Evolutionary conservation across 305 asterid genomes (phyloP).

Genomic region (Solanum hybrid): DNA sequence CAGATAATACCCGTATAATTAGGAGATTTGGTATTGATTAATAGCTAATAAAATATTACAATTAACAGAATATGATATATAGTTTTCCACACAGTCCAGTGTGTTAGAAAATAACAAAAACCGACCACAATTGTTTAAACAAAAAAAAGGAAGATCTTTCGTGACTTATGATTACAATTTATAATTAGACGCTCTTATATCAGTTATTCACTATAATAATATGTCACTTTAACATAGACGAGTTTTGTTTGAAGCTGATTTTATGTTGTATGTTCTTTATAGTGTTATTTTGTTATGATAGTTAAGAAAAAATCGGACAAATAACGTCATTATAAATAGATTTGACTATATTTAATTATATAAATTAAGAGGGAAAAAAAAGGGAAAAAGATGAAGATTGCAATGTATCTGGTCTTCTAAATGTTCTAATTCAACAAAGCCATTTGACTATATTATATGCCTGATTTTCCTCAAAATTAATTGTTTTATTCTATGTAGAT

Average conservation of each 20-base stretch:
- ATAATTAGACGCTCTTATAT: too few relatives aligned
- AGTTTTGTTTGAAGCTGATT: background rate
- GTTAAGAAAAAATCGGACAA: background rate
- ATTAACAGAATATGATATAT: background rate
- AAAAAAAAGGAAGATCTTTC: background rate
- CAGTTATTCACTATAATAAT: too few relatives aligned
- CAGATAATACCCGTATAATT: background rate
- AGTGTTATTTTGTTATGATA: background rate
- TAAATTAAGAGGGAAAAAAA: background rate
- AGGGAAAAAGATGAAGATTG: background rate
- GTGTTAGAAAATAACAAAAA: background rate
- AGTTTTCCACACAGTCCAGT: background rate
- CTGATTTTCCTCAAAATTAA: background rate
- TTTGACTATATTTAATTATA: background rate
- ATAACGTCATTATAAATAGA: background rate
- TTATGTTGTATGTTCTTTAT: background rate
- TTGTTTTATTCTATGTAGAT: background rate
- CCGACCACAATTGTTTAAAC: background rate
- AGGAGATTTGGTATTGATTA: background rate
- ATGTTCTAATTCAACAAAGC: background rate
- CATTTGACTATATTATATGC: slow-evolving; percentile 4
- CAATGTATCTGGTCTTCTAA: slow-evolving; percentile 8
- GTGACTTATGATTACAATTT: background rate
- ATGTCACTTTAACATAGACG: too few relatives aligned
- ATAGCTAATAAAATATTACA: background rate